Base-by-base conservation (phyloP, 2,329 filamentous ascomycete genomes). In the Cladosporium sp. region DNA sequence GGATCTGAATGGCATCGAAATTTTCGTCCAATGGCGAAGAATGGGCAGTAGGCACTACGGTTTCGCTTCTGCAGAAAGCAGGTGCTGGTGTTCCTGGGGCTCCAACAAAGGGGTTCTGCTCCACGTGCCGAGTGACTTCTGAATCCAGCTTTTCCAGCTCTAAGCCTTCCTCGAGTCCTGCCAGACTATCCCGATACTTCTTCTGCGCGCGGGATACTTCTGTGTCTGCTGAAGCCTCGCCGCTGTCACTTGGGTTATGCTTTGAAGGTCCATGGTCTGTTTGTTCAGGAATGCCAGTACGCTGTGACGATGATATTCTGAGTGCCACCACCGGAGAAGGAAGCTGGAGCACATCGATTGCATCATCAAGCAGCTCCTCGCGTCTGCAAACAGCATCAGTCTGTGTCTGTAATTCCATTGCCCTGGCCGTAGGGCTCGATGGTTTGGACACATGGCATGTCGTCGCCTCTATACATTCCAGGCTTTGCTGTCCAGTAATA, bases 131-230 rank as follows among this genome's bases (percentile, higher is more conserved):
- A 16, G 26, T 31, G 18, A 46, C 16, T 5, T 49, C 46, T n/a
- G 29, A 12, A 12, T 31, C 37, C n/a, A 52, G 12, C 68, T 68
- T 44, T 59, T 63, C 18, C 55, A 53, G 21, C 31, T 29, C 52
- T 14, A 33, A 11, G 31, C 28, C 5, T 31, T 29, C 50, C 31
- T 33, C 52, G n/a, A 55, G 28, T 31, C 31, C 29, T 55, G 52
- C 52, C 3, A 55, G 52, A 18, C 29, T 55, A 21, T 57, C 44
- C 49, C 31, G 18, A 53, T 44, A 23, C 5, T 21, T 64, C 33
- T 18, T 21, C 26, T 60, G 62, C 16, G 35, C 59, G 16, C n/a
- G 28, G 6, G 28, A 21, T 33, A 18, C 2, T 5, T 33, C 52
- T 5, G 28, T 21, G 52, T 53, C 50, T 5, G 11, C 28, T 29